Conservation (phyloP, 805 yeast species). For the Starmerella tilneyi region DNA sequence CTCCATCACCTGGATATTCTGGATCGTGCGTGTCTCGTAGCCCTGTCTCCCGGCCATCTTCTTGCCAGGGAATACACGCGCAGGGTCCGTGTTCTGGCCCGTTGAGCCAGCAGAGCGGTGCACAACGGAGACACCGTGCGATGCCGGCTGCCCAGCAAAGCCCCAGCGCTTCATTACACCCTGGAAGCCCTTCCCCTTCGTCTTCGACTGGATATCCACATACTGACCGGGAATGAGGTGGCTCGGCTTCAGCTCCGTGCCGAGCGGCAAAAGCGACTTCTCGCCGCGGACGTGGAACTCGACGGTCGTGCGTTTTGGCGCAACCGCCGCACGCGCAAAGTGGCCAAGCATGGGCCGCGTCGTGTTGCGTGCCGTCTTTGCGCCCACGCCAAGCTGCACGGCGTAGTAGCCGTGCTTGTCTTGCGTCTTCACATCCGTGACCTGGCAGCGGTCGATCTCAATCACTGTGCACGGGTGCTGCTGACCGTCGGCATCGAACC, state of each 20-base stretch:
- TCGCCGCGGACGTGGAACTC: conserved; percentile 73
- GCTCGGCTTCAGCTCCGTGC: conserved; percentile 70
- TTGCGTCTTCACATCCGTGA: conserved; percentile 56
- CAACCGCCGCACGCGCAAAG: conserved; percentile 64
- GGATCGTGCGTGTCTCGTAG: conserved; percentile 57
- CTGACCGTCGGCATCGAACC: conserved; percentile 57
- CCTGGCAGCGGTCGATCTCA: conserved; percentile 83
- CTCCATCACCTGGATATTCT: conserved; percentile 65
- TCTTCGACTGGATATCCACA: conserved; percentile 66
- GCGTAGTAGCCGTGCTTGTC: conserved; percentile 74
- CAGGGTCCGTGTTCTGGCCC: conserved; percentile 93
- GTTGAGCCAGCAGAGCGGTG: conserved; percentile 97
- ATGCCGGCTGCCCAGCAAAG: conserved; percentile 77
- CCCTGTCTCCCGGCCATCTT: conserved; percentile 99
- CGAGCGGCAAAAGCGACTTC: conserved; percentile 59
- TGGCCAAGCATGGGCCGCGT: conserved; percentile 62
- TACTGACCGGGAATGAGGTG: conserved; percentile 74
- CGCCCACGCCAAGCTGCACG: conserved; percentile 78
- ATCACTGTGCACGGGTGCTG: conserved; percentile 76
- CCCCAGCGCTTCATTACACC: conserved; percentile 97
- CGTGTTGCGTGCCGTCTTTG: conserved; percentile 50
- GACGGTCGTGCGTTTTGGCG: conserved; percentile 64
- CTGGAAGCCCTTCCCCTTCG: conserved; percentile 93
- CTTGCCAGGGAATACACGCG: conserved; percentile 90
- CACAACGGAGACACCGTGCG: conserved; percentile 89